phyloP scores from a whole-genome alignment of 305 asterid species.

The Coffea humblotiana region DNA sequence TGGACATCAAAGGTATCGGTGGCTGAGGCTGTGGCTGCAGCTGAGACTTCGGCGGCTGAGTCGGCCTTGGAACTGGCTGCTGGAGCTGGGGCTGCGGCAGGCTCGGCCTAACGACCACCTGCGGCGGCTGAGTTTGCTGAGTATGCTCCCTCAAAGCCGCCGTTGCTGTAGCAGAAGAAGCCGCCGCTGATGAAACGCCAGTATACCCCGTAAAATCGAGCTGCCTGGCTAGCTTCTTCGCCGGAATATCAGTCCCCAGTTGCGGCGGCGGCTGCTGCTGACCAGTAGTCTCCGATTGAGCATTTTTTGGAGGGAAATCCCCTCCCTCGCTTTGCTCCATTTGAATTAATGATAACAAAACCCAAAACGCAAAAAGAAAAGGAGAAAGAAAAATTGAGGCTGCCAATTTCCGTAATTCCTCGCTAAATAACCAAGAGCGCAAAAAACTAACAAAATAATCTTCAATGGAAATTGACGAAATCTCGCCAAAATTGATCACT shows the following conservation, averaged over 20 bases:
- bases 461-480: conserved; percentile 7
- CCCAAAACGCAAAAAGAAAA: not conserved
- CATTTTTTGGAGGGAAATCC: conserved; percentile 61
- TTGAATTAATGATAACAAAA: conserved; percentile 20
- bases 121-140: conserved; percentile 22
- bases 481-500: conserved; percentile 28
- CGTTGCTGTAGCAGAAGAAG: not conserved
- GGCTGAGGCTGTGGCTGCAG: conserved; percentile 33
- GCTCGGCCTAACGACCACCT: conserved; percentile 14
- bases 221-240: conserved; percentile 89
- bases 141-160: conserved; percentile 32
- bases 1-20: conserved; percentile 43
- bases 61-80: conserved; percentile 35
- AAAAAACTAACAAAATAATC: conserved; percentile 11
- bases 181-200: conserved; percentile 31
- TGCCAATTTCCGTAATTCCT: conserved; percentile 22
- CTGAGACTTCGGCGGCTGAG: conserved; percentile 37
- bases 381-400: not conserved
- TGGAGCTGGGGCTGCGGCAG: conserved; percentile 21
- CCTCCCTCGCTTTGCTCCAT: conserved; percentile 68
- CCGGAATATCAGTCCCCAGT: conserved; percentile 48
- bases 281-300: conserved; percentile 47
- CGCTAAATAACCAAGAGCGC: conserved; percentile 13
- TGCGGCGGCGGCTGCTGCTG: conserved; percentile 26
- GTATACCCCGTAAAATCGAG: conserved; percentile 57